Base-by-base conservation (phyloP, 805 yeast species). In the Saccharomyces cerevisiae region DNA sequence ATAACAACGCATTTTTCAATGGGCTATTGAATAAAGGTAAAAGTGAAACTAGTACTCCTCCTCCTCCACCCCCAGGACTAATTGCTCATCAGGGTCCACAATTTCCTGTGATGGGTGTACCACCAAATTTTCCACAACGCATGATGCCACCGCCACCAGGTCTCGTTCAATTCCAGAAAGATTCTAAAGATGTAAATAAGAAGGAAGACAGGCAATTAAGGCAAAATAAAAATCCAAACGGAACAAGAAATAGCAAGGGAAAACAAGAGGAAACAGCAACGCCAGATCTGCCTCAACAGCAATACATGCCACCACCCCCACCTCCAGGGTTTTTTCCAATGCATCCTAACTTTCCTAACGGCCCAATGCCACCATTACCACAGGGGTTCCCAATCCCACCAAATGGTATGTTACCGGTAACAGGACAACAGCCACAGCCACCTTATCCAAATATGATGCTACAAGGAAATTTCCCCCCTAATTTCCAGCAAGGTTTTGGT, bases 1-100 rank as follows among this genome's bases (percentile, higher is more conserved):
- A 62, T 8, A 68, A 63, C 52, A 59, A 57, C 48, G 53, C 61
- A n/a, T 68, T 68, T 51, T 68, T 68, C 55, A 70, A 67, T 53
- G 64, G 62, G 22, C 54, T 68, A 41, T 58, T 68, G 32, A 67
- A 64, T 46, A 68, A 61, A 51, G 66, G 64, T 47, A 67, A 68
- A 51, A 26, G 53, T 6, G 47, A 51, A 6, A 47, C 53, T 27
- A 36, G 31, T 46, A 46, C 47, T 6, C 51, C 57, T 6, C 52
- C 47, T 5, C 57, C 61, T 14, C 54, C 61, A 11, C 54, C 56
- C 17, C 57, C 61, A 9, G 56, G 55, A 17, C 49, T 55, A 21
- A 46, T 36, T 4, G 13, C 43, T 36, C 49, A 51, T 26, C 57
- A 57, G 32, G 59, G 55, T 36, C 65, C 55, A 47, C 59, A 56